A percentile compares a stretch with the other conserved stretches of the same genome.
These are phyloP conservation scores for Suillus hirtellus DNA, from an alignment of 768 basidiomycete species.

Conservation along the genomic window DNA sequence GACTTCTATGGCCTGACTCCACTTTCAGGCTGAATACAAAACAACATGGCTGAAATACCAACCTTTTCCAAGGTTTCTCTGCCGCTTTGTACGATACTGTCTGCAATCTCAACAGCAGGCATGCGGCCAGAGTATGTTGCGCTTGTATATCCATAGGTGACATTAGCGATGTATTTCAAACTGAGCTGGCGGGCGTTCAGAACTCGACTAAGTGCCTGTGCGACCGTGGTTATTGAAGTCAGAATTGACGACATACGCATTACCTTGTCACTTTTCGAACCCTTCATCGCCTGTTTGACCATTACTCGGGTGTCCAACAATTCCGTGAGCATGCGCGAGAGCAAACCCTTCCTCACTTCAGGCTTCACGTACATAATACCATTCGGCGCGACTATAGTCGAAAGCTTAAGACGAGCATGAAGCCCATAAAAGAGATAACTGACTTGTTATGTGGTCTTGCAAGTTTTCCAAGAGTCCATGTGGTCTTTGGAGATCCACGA, in stretches of 20 bases:
- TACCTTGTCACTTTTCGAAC: constrained; percentile 73
- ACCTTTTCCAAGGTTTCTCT: constrained; percentile 95
- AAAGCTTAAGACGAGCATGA: not conserved
- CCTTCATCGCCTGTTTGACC: constrained; percentile 97
- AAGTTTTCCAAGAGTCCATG: constrained; percentile 68
- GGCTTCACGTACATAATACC: constrained; percentile 93
- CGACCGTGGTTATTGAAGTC: constrained; percentile 8
- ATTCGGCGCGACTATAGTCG: constrained; percentile 80
- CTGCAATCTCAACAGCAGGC: constrained; percentile 98
- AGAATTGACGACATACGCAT: constrained; percentile 10
- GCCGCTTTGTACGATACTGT: constrained; percentile 96
- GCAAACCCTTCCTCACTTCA: constrained; percentile 76
- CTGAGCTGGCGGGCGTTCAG: constrained; percentile 91
- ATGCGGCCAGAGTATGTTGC: constrained; percentile 95
- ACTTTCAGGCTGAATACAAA: constrained; percentile 2
- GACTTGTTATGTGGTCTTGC: constrained; percentile 76
- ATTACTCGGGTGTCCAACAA: constrained; percentile 93
- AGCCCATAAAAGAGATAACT: constrained; percentile 20
- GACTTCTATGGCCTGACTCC: constrained; percentile 71
- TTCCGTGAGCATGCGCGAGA: constrained; percentile 91
- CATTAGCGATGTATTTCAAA: constrained; percentile 92
- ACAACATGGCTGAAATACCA: constrained; percentile 12
- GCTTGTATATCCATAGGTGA: constrained; percentile 94
- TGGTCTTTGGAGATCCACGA: constrained; percentile 68
- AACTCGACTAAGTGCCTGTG: constrained; percentile 69